Conservation (phyloP, 805 yeast genomes). For the Metschnikowia lochheadii region DNA sequence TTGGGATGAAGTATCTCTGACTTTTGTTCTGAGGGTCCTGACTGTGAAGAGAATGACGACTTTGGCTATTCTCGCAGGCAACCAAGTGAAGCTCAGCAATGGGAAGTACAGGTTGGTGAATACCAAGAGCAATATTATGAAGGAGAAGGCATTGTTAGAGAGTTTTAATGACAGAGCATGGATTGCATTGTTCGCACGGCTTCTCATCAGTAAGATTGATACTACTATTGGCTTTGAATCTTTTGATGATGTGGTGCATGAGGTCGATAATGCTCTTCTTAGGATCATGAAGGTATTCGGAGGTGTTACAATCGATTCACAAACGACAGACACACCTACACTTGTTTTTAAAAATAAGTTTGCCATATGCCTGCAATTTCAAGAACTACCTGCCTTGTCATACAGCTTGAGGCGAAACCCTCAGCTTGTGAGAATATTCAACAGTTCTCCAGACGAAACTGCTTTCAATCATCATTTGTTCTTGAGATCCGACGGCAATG, state of each 20-base stretch:
- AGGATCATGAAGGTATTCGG: conserved; percentile 28
- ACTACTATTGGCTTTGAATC: conserved; percentile 31
- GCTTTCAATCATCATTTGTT: conserved; percentile 36
- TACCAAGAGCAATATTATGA: conserved; percentile 20
- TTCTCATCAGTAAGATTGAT: conserved; percentile 33
- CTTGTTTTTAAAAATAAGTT: conserved; percentile 15
- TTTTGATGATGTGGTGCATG: conserved; percentile 24
- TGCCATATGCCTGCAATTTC: conserved; percentile 25
- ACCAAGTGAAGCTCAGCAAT: conserved; percentile 16
- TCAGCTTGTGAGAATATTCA: conserved; percentile 34
- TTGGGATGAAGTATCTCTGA: conserved; percentile 19
- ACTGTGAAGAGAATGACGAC: conserved; percentile 31
- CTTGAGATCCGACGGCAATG: conserved; percentile 15
- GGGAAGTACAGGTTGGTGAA: conserved; percentile 15
- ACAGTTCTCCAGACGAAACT: conserved; percentile 45
- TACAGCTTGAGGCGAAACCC: conserved; percentile 35
- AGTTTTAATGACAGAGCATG: conserved; percentile 34
- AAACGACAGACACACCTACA: conserved; percentile 22
- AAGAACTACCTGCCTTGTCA: conserved; percentile 26
- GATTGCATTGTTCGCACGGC: conserved; percentile 27
- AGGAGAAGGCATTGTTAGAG: conserved; percentile 23
- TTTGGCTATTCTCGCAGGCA: conserved; percentile 15
- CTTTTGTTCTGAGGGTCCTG: conserved; percentile 28
- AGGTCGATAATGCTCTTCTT: conserved; percentile 25
- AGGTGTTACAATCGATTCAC: conserved; percentile 13